A percentile compares a stretch with the other conserved stretches of the same genome.
Evolutionary conservation across 129 eudicot genomes (phyloP).

Genomic region (Gnaphalium uliginosum): DNA sequence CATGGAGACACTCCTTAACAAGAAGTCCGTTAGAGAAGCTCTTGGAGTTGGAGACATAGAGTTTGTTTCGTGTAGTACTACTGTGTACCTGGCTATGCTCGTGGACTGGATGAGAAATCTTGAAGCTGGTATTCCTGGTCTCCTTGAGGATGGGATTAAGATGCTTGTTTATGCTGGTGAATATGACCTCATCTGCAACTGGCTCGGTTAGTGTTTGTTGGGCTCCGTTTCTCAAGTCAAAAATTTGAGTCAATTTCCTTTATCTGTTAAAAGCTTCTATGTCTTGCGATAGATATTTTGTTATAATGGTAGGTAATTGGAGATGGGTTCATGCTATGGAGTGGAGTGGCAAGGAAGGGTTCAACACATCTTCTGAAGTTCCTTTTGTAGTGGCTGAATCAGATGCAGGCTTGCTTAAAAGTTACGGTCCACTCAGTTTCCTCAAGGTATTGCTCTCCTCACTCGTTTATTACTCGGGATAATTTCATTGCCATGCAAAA

Average conservation of each 20-base stretch:
- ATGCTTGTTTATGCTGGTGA: slow-evolving; percentile 71
- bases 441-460: slow-evolving; percentile 43
- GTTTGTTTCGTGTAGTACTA: slow-evolving; percentile 69
- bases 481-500: not conserved
- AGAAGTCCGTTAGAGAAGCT: slow-evolving; percentile 45
- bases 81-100: slow-evolving; percentile 62
- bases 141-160: slow-evolving; percentile 69
- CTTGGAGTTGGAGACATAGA: slow-evolving; percentile 72
- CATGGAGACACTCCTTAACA: slow-evolving; percentile 60
- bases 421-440: slow-evolving; percentile 61
- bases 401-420: slow-evolving; percentile 69
- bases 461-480: not conserved
- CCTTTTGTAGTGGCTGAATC: slow-evolving; percentile 61
- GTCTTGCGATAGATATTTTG: not conserved
- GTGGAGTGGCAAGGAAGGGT: slow-evolving; percentile 75
- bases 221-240: not conserved
- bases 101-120: slow-evolving; percentile 77
- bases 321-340: slow-evolving; percentile 87
- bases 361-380: slow-evolving; percentile 41
- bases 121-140: slow-evolving; percentile 69
- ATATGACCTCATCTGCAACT: slow-evolving; percentile 77
- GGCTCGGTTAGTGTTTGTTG: slow-evolving; percentile 57
- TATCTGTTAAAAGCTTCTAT: not conserved
- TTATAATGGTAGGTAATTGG: slow-evolving; percentile 48
- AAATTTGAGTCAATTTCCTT: not conserved